A percentile compares a stretch with the other conserved stretches of the same genome.
phyloP scores from a whole-genome alignment of 306 rosid genomes.

The Corylus americana region DNA sequence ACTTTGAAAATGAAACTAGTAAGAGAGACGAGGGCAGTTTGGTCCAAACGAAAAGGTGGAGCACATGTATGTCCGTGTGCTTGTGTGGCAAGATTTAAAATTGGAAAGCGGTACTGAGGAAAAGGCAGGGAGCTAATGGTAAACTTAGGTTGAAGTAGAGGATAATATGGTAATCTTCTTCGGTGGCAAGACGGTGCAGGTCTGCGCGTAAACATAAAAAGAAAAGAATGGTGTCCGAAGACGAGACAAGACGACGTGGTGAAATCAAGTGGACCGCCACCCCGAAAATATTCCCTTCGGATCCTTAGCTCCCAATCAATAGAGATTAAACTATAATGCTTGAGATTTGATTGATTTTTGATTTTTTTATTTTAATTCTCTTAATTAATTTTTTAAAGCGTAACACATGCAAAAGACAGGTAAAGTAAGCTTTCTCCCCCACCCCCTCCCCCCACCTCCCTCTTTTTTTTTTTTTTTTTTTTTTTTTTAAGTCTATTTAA shows the following conservation, averaged over 20 bases:
- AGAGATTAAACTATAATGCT: too few relatives aligned
- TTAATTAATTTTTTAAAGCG: too few relatives aligned
- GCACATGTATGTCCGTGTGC: too few relatives aligned
- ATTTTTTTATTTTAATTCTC: too few relatives aligned
- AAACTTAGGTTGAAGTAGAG: background rate
- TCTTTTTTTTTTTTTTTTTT: too few relatives aligned
- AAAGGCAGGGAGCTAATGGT: background rate
- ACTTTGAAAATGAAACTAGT: background rate
- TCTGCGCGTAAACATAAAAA: too few relatives aligned
- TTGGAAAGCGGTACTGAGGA: background rate
- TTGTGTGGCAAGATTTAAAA: background rate
- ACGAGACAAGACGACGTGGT: constrained; percentile 19
- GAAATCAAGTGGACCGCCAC: background rate
- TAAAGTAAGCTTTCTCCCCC: too few relatives aligned
- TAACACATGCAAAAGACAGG: too few relatives aligned
- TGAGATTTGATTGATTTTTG: too few relatives aligned
- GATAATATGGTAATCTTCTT: background rate
- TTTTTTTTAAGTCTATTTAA: too few relatives aligned
- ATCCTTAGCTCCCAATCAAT: too few relatives aligned
- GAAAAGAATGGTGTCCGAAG: background rate
- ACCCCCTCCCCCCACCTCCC: too few relatives aligned
- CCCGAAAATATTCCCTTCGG: background rate
- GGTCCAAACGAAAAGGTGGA: background rate
- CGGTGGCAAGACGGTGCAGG: background rate
- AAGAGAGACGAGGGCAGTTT: background rate